These are phyloP conservation scores for Fusarium coffeatum DNA, from an alignment of 2,329 filamentous ascomycete genomes.

Conservation along the genomic window DNA sequence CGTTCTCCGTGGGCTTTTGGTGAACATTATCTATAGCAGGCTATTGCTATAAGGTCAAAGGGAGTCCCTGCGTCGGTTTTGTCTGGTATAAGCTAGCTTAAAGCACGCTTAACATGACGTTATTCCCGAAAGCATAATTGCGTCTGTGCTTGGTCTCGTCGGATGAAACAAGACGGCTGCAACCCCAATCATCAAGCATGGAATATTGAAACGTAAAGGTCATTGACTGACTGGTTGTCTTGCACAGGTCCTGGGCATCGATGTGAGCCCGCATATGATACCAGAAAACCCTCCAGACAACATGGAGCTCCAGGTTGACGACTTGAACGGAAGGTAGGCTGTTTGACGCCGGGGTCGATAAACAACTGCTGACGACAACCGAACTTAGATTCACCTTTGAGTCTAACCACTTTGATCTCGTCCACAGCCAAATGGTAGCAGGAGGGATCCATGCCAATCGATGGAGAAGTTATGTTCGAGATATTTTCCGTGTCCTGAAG, in stretches of 20 bases:
- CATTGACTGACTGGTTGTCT: background rate
- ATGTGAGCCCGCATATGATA: constrained; percentile 77
- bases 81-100: background rate
- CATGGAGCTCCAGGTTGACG: constrained; percentile 77
- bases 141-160: background rate
- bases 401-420: constrained; percentile 80
- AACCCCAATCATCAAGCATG: background rate
- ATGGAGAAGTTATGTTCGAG: constrained; percentile 81
- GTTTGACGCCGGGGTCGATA: background rate
- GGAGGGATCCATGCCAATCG: constrained; percentile 77
- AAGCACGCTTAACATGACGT: too few relatives aligned
- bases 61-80: background rate
- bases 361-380: constrained; percentile 8
- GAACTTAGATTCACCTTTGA: constrained; percentile 71
- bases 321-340: constrained; percentile 71
- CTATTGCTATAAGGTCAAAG: background rate
- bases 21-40: background rate
- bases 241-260: constrained; percentile 74
- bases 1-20: constrained; percentile 28
- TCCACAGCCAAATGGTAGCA: constrained; percentile 80
- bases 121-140: background rate
- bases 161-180: background rate
- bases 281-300: constrained; percentile 74
- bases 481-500: constrained; percentile 77
- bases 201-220: background rate